A percentile compares a stretch with the other conserved stretches of the same genome.
phyloP scores from a whole-genome alignment of 2,329 filamentous ascomycete species.

The Beauveria caledonica region DNA sequence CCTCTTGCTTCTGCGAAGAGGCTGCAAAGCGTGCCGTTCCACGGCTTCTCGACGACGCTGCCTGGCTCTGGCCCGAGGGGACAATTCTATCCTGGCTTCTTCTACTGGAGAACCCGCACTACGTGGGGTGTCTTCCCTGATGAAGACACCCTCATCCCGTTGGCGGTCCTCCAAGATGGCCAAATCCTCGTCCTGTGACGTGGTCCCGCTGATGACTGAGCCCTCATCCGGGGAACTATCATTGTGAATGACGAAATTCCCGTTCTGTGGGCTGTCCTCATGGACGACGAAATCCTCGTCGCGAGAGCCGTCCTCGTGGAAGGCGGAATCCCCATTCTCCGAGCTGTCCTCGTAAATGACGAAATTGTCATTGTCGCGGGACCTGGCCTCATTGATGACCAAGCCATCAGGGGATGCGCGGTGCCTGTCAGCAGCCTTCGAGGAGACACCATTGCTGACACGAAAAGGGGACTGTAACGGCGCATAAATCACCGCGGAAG shows the following conservation, averaged over 20 bases:
- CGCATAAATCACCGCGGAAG: background rate
- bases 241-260: background rate
- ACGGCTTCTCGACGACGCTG: background rate
- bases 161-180: background rate
- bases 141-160: background rate
- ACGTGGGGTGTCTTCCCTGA: background rate
- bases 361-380: background rate
- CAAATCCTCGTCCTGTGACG: background rate
- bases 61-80: background rate
- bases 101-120: background rate
- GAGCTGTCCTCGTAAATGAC: background rate
- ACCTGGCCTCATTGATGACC: too few relatives aligned
- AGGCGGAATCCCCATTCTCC: background rate
- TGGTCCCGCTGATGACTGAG: background rate
- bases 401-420: too few relatives aligned
- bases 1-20: slow-evolving; percentile 3
- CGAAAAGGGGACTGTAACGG: too few relatives aligned
- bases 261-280: background rate
- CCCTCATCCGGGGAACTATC: background rate
- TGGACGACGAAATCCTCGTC: background rate
- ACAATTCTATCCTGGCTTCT: background rate
- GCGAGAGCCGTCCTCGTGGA: background rate
- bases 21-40: background rate
- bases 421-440: too few relatives aligned
- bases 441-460: too few relatives aligned